Conservation (phyloP, 164 flowering plant genomes). For the Magnolia sinica region DNA sequence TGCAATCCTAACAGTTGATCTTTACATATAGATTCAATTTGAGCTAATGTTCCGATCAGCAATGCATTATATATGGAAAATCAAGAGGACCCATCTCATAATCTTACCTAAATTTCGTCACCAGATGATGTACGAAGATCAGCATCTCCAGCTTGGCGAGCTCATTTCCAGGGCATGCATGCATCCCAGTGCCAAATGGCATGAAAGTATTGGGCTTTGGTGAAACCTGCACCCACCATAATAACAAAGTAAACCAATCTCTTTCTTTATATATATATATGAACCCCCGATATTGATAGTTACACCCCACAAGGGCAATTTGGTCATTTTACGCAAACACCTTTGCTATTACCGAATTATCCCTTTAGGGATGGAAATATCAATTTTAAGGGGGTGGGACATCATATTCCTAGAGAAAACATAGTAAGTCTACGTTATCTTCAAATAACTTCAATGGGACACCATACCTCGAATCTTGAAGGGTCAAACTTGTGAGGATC, state of each 20-base stretch:
- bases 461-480: slow-evolving; percentile 79
- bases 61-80: not conserved
- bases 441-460: not conserved
- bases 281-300: too few relatives aligned
- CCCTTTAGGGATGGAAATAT: too few relatives aligned
- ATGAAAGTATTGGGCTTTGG: slow-evolving; percentile 71
- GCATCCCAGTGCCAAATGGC: slow-evolving; percentile 79
- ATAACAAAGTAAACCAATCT: not conserved
- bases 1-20: not conserved
- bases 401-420: not conserved
- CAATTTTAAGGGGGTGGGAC: not conserved
- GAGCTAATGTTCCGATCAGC: too few relatives aligned
- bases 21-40: not conserved
- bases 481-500: slow-evolving; percentile 82
- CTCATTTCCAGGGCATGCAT: slow-evolving; percentile 80
- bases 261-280: not conserved
- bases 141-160: slow-evolving; percentile 80
- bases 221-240: slow-evolving; percentile 38
- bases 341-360: too few relatives aligned
- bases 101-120: slow-evolving; percentile 65
- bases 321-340: too few relatives aligned
- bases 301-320: too few relatives aligned
- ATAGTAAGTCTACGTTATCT: too few relatives aligned
- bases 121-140: slow-evolving; percentile 55
- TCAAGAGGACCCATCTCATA: not conserved